Percentiles rank a stretch among this genome's conserved stretches.
phyloP scores from a whole-genome alignment of 257 asterid species.

The Fraxinus excelsior region DNA sequence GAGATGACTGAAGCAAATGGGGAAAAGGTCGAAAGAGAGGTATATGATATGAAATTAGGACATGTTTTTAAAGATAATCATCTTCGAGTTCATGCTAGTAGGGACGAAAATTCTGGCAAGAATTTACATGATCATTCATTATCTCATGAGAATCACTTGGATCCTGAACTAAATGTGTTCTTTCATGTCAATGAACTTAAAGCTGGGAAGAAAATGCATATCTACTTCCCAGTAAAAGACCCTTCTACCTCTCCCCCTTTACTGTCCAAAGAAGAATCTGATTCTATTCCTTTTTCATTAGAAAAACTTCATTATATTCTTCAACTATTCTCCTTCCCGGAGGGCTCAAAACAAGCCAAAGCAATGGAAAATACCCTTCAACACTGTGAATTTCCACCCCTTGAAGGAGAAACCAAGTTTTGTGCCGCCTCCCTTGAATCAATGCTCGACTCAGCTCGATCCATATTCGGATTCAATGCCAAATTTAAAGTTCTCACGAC shows the following conservation, averaged over 20 bases:
- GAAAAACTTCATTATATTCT: constrained; percentile 49
- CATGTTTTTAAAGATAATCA: constrained; percentile 14
- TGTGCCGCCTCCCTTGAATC: constrained; percentile 76
- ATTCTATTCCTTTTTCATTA: constrained; percentile 67
- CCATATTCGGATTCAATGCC: constrained; percentile 34
- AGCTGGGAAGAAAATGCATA: constrained; percentile 44
- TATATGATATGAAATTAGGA: background rate
- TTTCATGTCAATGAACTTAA: constrained; percentile 50
- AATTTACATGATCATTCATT: constrained; percentile 18
- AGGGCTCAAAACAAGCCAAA: constrained; percentile 58
- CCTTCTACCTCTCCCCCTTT: constrained; percentile 61
- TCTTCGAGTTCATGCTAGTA: constrained; percentile 26
- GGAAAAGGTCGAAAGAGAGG: background rate
- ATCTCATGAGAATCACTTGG: constrained; percentile 23
- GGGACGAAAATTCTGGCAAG: constrained; percentile 13
- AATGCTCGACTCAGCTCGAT: constrained; percentile 55
- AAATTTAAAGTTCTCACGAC: constrained; percentile 51
- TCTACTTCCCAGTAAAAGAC: constrained; percentile 58
- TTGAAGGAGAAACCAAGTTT: constrained; percentile 66
- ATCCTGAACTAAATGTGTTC: constrained; percentile 64
- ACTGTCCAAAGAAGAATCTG: constrained; percentile 60
- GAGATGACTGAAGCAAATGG: constrained; percentile 31
- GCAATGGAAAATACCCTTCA: constrained; percentile 62
- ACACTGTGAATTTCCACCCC: constrained; percentile 68
- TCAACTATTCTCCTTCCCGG: constrained; percentile 43